Conservation (phyloP, 192 early-diverging fungal genomes). For the Gigaspora rosea region DNA sequence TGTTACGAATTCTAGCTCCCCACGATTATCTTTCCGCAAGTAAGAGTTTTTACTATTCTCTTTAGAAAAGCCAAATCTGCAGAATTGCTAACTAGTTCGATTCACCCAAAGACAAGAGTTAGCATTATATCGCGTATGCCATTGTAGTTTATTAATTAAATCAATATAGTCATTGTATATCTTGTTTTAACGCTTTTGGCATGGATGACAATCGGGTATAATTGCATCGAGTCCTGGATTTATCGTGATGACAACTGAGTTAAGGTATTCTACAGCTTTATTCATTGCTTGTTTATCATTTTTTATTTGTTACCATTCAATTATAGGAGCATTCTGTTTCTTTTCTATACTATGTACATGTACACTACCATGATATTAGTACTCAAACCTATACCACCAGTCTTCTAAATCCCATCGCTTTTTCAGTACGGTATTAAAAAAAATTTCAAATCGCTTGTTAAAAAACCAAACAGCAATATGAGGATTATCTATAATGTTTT, state of each 20-base stretch:
- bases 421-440: constrained; percentile 1
- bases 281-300: not conserved
- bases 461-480: constrained; percentile 3
- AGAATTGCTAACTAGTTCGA: not conserved
- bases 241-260: no score
- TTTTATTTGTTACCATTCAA: not conserved
- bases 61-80: not conserved
- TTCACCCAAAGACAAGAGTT: not conserved
- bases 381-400: no score
- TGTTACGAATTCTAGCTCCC: not conserved
- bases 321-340: not conserved
- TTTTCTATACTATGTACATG: no score
- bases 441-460: not conserved
- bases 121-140: not conserved
- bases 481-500: not conserved
- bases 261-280: no score
- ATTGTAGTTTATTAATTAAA: not conserved
- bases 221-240: no score
- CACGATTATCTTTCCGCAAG: not conserved
- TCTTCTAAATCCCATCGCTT: no score
- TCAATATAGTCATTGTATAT: not conserved
- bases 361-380: no score
- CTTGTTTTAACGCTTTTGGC: no score
- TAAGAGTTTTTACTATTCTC: not conserved
- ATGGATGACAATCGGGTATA: no score